Evolutionary conservation across 1,284 basidiomycete species (phyloP).

Genomic region (Cryptococcus hybrid): DNA sequence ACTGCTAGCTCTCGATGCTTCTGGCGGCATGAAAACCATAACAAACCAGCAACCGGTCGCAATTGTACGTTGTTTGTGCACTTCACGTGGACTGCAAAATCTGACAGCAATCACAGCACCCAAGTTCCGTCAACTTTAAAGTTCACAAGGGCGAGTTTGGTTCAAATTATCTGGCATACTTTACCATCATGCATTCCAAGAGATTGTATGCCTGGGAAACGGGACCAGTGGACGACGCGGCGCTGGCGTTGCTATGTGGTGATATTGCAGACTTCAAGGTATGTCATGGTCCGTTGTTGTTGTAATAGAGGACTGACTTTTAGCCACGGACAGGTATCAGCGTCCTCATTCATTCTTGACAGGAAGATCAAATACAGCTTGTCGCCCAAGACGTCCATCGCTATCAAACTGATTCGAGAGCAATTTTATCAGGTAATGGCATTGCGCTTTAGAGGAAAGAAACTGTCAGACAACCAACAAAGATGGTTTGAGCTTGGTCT

Average conservation of each 20-base stretch:
- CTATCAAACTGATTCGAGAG: constrained; percentile 74
- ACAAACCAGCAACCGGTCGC: constrained; percentile 76
- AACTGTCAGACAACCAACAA: constrained; percentile 59
- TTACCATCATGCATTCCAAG: constrained; percentile 69
- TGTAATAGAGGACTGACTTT: not conserved
- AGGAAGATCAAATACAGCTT: constrained; percentile 77
- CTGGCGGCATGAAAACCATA: constrained; percentile 70
- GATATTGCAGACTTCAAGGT: constrained; percentile 84
- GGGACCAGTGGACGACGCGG: constrained; percentile 79
- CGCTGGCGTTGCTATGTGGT: constrained; percentile 82
- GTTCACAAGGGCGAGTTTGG: constrained; percentile 67
- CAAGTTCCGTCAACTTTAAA: constrained; percentile 83
- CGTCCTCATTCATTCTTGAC: constrained; percentile 74
- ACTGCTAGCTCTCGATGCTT: constrained; percentile 67
- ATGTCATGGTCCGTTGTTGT: constrained; percentile 12
- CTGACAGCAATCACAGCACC: constrained; percentile 64
- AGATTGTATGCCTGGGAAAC: constrained; percentile 95
- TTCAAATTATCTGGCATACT: constrained; percentile 74
- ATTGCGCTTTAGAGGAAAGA: constrained; percentile 58
- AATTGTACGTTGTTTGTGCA: constrained; percentile 34
- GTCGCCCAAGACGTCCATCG: constrained; percentile 69
- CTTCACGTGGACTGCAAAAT: not conserved
- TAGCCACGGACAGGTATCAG: constrained; percentile 58
- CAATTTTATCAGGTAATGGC: constrained; percentile 66
- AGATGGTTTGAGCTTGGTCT: constrained; percentile 71